Evolutionary conservation across 352 stramenopile species (phyloP).

Genomic region (Poterioochromonas sp.): DNA sequence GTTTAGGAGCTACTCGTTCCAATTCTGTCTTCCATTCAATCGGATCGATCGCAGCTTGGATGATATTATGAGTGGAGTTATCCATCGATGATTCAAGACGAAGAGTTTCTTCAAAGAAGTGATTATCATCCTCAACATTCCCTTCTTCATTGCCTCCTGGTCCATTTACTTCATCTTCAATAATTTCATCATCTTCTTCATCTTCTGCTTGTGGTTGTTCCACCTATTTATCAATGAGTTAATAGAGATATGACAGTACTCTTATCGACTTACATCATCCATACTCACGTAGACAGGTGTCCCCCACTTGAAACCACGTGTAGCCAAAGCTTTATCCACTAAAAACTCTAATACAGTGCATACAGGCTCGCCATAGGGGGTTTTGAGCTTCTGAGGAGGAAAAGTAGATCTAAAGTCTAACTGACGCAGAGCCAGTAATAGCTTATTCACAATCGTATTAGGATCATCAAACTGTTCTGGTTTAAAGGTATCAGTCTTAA

Average conservation of each 20-base stretch:
- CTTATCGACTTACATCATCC: neutral
- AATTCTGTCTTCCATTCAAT: slow-evolving; percentile 53
- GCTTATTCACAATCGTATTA: slow-evolving; percentile 50
- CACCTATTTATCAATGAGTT: neutral
- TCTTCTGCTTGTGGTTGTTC: neutral
- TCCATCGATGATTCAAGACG: slow-evolving; percentile 18
- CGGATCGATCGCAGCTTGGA: slow-evolving; percentile 40
- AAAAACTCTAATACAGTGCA: slow-evolving; percentile 52
- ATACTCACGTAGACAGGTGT: slow-evolving; percentile 32
- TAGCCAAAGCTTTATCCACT: slow-evolving; percentile 45
- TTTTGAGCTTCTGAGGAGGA: slow-evolving; percentile 46
- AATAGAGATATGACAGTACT: neutral
- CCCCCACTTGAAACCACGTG: slow-evolving; percentile 35
- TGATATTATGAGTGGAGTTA: neutral
- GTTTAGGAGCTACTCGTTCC: slow-evolving; percentile 50
- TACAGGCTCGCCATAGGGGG: slow-evolving; percentile 48
- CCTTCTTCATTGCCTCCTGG: neutral
- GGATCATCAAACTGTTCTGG: slow-evolving; percentile 49
- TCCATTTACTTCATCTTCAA: slow-evolving; percentile 7
- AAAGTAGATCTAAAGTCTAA: slow-evolving; percentile 51
- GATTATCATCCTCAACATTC: neutral
- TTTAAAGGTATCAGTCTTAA: slow-evolving; percentile 33
- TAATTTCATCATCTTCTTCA: slow-evolving; percentile 8
- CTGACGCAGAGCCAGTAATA: slow-evolving; percentile 51
- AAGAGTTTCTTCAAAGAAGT: slow-evolving; percentile 1